phyloP scores from a whole-genome alignment of 1,139 yeast species.

The Debaryomyces coudertii region DNA sequence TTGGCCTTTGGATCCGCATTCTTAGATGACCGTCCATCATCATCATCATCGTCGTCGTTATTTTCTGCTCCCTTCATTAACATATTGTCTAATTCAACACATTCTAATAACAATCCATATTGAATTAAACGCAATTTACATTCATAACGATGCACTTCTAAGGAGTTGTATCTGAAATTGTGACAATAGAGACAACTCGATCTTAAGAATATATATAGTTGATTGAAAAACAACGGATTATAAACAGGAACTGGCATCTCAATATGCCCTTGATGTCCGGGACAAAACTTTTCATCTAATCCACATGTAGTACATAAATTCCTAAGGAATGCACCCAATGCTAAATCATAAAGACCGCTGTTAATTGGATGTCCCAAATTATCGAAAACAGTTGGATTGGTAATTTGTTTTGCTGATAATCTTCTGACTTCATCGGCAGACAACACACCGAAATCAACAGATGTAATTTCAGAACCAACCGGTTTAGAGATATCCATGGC shows the following conservation, averaged over 20 bases:
- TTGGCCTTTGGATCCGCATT: slow-evolving; percentile 42
- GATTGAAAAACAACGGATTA: slow-evolving; percentile 92
- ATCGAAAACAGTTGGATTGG: slow-evolving; percentile 93
- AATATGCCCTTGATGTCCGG: slow-evolving; percentile 98
- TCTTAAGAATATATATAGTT: slow-evolving; percentile 81
- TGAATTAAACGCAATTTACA: slow-evolving; percentile 84
- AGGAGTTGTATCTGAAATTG: slow-evolving; percentile 67
- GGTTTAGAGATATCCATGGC: slow-evolving; percentile 94
- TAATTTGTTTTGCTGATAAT: slow-evolving; percentile 91
- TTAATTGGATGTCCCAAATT: slow-evolving; percentile 93
- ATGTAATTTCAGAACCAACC: slow-evolving; percentile 88
- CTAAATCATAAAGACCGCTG: slow-evolving; percentile 91
- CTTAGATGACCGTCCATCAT: slow-evolving; percentile 28
- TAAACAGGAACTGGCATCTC: slow-evolving; percentile 95
- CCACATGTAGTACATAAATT: slow-evolving; percentile 96
- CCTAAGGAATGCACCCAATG: slow-evolving; percentile 89
- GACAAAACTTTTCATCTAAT: slow-evolving; percentile 89
- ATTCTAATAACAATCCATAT: slow-evolving; percentile 83
- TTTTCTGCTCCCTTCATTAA: slow-evolving; percentile 37
- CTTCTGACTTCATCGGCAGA: slow-evolving; percentile 80
- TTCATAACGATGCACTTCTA: slow-evolving; percentile 74
- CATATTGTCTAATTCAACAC: slow-evolving; percentile 70
- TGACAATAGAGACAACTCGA: slow-evolving; percentile 91
- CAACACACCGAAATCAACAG: slow-evolving; percentile 90
- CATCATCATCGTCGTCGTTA: slow-evolving; percentile 39